Conservation (phyloP, 1,284 basidiomycete genomes). For the Hypsizygus ulmarius region DNA sequence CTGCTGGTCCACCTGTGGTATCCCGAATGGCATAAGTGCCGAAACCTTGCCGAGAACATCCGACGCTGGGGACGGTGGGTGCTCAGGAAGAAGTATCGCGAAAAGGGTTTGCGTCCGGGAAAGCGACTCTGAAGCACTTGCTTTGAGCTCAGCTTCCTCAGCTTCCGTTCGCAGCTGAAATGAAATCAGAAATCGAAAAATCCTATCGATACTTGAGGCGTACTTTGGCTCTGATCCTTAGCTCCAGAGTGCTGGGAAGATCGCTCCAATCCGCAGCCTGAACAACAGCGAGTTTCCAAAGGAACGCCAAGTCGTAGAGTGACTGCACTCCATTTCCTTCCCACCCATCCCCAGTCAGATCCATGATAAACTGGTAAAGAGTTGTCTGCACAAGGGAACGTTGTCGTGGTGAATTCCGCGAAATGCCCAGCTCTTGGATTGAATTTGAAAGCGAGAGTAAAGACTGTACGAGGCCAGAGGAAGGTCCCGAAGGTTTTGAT, state of each 20-base stretch:
- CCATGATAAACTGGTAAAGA: constrained; percentile 40
- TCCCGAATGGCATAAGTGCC: constrained; percentile 42
- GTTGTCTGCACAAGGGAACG: constrained; percentile 35
- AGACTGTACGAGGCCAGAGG: constrained; percentile 50
- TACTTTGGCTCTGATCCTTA: constrained; percentile 31
- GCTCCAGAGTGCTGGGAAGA: constrained; percentile 26
- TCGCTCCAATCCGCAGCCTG: constrained; percentile 37
- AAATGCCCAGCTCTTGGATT: constrained; percentile 51
- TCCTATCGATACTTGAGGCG: constrained; percentile 10
- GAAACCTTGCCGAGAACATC: constrained; percentile 33
- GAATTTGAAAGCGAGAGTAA: constrained; percentile 53
- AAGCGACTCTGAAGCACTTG: constrained; percentile 33
- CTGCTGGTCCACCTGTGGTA: constrained; percentile 42
- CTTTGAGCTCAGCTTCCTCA: constrained; percentile 17
- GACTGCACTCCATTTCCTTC: constrained; percentile 26
- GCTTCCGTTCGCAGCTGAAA: constrained; percentile 15
- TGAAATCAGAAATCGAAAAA: constrained; percentile 6
- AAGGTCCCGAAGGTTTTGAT: constrained; percentile 41
- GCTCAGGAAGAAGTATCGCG: constrained; percentile 41
- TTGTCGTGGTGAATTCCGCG: constrained; percentile 35
- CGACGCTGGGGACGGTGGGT: constrained; percentile 15
- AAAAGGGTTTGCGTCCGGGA: constrained; percentile 49
- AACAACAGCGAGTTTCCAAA: constrained; percentile 41
- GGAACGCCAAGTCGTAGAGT: constrained; percentile 49
- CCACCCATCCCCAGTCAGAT: constrained; percentile 30